Evolutionary conservation across 148 eudicot species (phyloP).

Genomic region (Pouteria glomerata): DNA sequence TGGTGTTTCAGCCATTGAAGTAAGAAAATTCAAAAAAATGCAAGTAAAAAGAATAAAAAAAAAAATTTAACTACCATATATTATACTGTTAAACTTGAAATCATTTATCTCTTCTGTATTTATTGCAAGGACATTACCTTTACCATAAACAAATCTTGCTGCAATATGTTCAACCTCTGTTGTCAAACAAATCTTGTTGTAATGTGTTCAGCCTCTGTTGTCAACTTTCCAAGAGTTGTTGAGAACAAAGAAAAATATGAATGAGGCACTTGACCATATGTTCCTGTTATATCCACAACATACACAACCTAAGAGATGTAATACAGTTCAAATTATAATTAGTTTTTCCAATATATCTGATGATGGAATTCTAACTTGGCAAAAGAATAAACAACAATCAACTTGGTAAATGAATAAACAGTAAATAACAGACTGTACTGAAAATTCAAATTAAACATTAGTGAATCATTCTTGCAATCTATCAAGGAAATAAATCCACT

Average conservation of each 20-base stretch:
- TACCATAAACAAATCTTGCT: conserved; percentile 76
- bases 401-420: no score
- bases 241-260: conserved; percentile 78
- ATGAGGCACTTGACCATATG: conserved; percentile 32
- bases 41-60: background rate
- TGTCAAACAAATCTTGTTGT: conserved; percentile 72
- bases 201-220: conserved; percentile 56
- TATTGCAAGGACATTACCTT: conserved; percentile 49
- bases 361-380: background rate
- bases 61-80: background rate
- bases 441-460: background rate
- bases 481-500: no score
- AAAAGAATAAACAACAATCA: background rate
- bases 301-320: conserved; percentile 68
- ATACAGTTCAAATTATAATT: background rate
- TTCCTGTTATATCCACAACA: conserved; percentile 73
- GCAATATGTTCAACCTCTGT: conserved; percentile 60
- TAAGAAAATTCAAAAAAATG: background rate
- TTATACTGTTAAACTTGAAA: conserved; percentile 71
- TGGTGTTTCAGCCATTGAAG: background rate
- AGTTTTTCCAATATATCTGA: background rate
- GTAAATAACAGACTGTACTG: no score
- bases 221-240: conserved; percentile 76
- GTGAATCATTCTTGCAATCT: no score
- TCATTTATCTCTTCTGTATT: conserved; percentile 68